Evolutionary conservation across 2,329 filamentous ascomycete genomes (phyloP).

Genomic region (Alternaria solani): DNA sequence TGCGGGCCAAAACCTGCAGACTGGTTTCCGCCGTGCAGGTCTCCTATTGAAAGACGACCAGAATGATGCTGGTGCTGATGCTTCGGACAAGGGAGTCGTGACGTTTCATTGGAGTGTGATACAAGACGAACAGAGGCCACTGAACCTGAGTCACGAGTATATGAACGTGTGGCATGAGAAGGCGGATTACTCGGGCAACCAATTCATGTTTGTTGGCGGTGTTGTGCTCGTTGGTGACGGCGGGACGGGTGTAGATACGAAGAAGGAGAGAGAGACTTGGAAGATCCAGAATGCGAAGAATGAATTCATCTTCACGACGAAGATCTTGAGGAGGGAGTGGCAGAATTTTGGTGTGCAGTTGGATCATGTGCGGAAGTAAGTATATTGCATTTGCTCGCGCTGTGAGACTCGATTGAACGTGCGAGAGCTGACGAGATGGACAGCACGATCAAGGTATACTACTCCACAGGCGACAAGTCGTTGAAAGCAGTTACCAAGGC

Average conservation of each 20-base stretch:
- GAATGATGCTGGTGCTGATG: conserved; percentile 30
- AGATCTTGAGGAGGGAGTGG: conserved; percentile 16
- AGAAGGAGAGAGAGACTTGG: neutral
- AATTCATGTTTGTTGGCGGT: conserved; percentile 34
- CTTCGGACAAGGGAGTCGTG: conserved; percentile 30
- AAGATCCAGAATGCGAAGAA: too few relatives aligned
- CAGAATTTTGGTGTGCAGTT: conserved; percentile 40
- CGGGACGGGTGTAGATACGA: conserved; percentile 25
- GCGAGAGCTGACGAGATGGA: too few relatives aligned
- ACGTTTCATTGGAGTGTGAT: conserved; percentile 39
- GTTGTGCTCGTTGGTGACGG: conserved; percentile 33
- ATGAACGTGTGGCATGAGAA: conserved; percentile 41
- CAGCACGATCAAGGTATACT: too few relatives aligned
- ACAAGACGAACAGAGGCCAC: conserved; percentile 21
- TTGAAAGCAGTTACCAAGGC: conserved; percentile 17
- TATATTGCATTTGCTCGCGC: neutral
- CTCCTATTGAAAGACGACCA: conserved; percentile 31
- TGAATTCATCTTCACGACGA: too few relatives aligned
- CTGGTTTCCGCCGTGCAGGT: conserved; percentile 37
- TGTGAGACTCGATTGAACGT: neutral
- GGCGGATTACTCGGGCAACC: conserved; percentile 33
- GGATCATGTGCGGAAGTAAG: conserved; percentile 34
- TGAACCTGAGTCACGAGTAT: conserved; percentile 42
- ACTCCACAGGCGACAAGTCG: too few relatives aligned
- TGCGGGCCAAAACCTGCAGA: conserved; percentile 24